A percentile compares a stretch with the other conserved stretches of the same genome.
These are phyloP conservation scores for Diaporthe longicolla DNA, from an alignment of 2,329 filamentous ascomycete genomes.

Conservation along the genomic window DNA sequence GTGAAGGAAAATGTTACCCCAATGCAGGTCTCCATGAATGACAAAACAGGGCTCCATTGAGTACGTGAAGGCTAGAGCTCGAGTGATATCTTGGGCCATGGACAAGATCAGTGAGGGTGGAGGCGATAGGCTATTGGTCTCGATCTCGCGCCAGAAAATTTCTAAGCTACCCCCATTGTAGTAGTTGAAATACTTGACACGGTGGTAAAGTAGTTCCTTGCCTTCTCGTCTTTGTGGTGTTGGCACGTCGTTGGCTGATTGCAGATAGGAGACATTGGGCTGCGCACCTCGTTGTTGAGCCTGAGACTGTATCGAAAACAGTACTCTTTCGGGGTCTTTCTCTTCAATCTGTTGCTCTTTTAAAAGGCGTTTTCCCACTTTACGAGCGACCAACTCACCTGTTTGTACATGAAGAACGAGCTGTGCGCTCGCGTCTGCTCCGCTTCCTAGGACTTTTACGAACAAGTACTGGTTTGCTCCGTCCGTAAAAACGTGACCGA, in stretches of 20 bases:
- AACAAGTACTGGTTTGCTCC: background rate
- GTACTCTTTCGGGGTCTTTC: background rate
- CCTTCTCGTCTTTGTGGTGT: background rate
- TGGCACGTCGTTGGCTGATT: background rate
- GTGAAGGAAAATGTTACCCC: background rate
- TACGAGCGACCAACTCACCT: background rate
- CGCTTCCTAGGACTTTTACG: background rate
- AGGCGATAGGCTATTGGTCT: background rate
- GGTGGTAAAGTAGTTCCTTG: background rate
- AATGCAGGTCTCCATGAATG: background rate
- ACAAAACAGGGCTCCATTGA: background rate
- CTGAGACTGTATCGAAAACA: background rate
- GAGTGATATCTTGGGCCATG: background rate
- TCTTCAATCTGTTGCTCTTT: background rate
- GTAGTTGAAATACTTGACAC: background rate
- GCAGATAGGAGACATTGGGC: background rate
- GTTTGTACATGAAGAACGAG: background rate
- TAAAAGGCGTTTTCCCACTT: background rate
- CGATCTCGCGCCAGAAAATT: background rate
- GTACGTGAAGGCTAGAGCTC: background rate
- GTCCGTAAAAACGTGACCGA: background rate
- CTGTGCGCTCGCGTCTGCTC: background rate
- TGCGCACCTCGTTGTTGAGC: background rate
- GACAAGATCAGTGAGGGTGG: background rate
- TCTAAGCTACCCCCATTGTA: background rate